These are phyloP conservation scores for Phytophthora citricola DNA, from an alignment of 352 stramenopile species.

Conservation along the genomic window DNA sequence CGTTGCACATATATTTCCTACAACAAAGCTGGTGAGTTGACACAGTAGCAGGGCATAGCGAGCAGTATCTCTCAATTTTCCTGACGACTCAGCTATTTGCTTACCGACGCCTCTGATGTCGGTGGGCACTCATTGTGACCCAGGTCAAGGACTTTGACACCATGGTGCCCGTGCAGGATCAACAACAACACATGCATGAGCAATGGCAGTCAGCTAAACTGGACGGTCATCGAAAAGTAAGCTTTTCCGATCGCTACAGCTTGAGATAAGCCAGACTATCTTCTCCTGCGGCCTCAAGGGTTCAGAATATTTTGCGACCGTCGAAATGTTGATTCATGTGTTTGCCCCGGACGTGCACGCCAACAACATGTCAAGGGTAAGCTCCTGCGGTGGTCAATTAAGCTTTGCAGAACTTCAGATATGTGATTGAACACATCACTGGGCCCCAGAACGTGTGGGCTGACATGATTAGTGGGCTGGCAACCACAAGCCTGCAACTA, in stretches of 20 bases:
- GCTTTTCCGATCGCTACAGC: neutral
- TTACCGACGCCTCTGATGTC: neutral
- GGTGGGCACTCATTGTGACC: neutral
- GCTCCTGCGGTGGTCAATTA: neutral
- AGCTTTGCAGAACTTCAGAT: neutral
- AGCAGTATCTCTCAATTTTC: neutral
- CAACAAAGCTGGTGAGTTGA: too few relatives aligned
- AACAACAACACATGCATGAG: neutral
- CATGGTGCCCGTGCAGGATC: neutral
- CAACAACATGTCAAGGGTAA: neutral
- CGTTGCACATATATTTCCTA: too few relatives aligned
- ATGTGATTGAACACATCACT: neutral
- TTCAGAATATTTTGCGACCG: neutral
- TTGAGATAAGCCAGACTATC: neutral
- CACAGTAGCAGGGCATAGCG: too few relatives aligned
- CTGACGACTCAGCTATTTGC: neutral
- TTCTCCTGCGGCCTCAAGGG: neutral
- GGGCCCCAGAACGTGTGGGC: neutral
- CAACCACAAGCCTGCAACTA: neutral
- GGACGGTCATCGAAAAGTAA: constrained; percentile 3
- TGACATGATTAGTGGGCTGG: neutral
- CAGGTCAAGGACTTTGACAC: neutral
- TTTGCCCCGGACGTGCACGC: neutral
- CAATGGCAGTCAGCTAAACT: neutral
- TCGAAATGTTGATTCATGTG: neutral